Evolutionary conservation across 1,284 basidiomycete species (phyloP).

Genomic region (Malassezia nana): DNA sequence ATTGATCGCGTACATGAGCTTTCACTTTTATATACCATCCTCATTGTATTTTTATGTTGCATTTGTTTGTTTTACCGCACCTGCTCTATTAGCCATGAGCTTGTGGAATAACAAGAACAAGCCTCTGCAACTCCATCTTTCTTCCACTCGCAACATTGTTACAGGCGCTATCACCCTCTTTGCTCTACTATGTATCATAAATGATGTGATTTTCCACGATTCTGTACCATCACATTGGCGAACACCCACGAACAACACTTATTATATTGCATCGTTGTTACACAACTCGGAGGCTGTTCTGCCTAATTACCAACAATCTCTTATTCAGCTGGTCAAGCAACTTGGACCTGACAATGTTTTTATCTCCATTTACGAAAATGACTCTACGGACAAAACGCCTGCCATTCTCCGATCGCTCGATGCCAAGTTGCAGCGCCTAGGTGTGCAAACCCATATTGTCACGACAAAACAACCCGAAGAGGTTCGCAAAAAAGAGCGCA

Average conservation of each 20-base stretch:
- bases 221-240: not conserved
- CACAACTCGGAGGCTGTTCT: conserved; percentile 34
- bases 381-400: conserved; percentile 53
- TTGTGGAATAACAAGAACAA: not conserved
- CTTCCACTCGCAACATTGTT: not conserved
- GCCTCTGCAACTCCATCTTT: not conserved
- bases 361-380: conserved; percentile 57
- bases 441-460: not conserved
- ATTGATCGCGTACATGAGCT: not conserved
- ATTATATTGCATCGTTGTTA: conserved; percentile 32
- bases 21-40: conserved; percentile 18
- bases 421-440: conserved; percentile 31
- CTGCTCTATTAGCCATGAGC: conserved; percentile 5
- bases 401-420: conserved; percentile 50
- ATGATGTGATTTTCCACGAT: not conserved
- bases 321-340: conserved; percentile 20
- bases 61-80: conserved; percentile 12
- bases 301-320: conserved; percentile 21
- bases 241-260: conserved; percentile 13
- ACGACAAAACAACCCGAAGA: not conserved
- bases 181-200: not conserved
- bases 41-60: conserved; percentile 19
- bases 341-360: conserved; percentile 55
- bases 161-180: not conserved
- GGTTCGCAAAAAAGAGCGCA: conserved; percentile 23